A percentile compares a stretch with the other conserved stretches of the same genome.
Evolutionary conservation across 1,139 yeast genomes (phyloP).

Genomic region (Suhomyces chickasaworum): DNA sequence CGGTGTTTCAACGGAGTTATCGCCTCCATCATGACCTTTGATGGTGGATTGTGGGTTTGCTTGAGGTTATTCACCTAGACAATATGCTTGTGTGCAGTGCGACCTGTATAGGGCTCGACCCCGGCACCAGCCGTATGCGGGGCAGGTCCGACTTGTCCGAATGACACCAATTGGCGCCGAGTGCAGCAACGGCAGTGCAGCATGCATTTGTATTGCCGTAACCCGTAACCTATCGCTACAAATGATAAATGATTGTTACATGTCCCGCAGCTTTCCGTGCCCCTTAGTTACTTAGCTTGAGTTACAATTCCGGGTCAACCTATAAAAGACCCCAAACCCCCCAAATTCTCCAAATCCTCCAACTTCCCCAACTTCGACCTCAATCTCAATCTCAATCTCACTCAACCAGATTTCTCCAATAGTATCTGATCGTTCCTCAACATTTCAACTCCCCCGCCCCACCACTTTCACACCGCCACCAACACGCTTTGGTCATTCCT

Average conservation of each 20-base stretch:
- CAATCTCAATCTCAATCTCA: too few species aligned
- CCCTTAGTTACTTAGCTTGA: not conserved
- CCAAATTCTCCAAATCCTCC: not conserved
- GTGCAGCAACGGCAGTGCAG: constrained; percentile 3
- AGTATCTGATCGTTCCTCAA: too few species aligned
- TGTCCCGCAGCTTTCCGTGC: not conserved
- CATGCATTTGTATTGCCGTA: not conserved
- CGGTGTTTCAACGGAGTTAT: constrained; percentile 7
- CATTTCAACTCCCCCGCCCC: not conserved
- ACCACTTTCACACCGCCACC: not conserved
- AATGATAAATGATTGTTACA: not conserved
- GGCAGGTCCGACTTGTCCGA: constrained; percentile 6
- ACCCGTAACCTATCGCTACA: too few species aligned
- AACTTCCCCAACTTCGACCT: not conserved
- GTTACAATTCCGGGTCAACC: not conserved
- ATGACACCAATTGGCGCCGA: not conserved
- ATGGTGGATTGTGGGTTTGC: not conserved
- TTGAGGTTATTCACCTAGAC: not conserved
- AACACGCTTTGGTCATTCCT: constrained; percentile 3
- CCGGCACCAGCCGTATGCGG: constrained; percentile 5
- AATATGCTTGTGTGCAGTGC: not conserved
- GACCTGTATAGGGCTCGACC: not conserved
- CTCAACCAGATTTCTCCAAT: too few species aligned
- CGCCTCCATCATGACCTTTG: constrained; percentile 1
- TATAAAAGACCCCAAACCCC: not conserved